Evolutionary conservation across 2,329 filamentous ascomycete genomes (phyloP).

Genomic region (Drechslera avenae): DNA sequence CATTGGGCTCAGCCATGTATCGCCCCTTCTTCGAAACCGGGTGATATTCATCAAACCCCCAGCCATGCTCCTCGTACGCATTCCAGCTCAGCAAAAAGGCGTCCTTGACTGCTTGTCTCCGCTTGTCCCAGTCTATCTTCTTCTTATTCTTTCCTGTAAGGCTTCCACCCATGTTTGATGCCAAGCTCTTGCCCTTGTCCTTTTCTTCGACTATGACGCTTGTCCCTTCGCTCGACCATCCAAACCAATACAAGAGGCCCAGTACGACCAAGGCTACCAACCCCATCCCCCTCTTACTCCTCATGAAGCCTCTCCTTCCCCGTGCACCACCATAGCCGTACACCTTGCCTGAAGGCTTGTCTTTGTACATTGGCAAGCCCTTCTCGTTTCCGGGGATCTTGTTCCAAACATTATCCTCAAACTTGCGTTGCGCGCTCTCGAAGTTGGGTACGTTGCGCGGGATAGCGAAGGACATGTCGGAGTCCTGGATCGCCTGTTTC

Average conservation of each 20-base stretch:
- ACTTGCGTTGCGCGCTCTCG: constrained; percentile 48
- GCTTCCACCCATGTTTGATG: constrained; percentile 38
- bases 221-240: constrained; percentile 49
- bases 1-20: constrained; percentile 80
- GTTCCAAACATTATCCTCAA: constrained; percentile 51
- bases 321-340: constrained; percentile 61
- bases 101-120: constrained; percentile 82
- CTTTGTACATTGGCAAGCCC: constrained; percentile 94
- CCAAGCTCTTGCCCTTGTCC: constrained; percentile 40
- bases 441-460: constrained; percentile 52
- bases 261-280: constrained; percentile 61
- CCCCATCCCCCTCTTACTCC: constrained; percentile 65
- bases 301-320: constrained; percentile 57
- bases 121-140: constrained; percentile 72
- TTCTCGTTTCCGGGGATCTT: constrained; percentile 65
- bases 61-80: constrained; percentile 88
- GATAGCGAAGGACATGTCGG: constrained; percentile 52
- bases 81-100: constrained; percentile 93
- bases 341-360: constrained; percentile 77
- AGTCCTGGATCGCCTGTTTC: constrained; percentile 38
- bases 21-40: constrained; percentile 78
- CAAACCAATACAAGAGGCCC: constrained; percentile 70
- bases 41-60: constrained; percentile 90
- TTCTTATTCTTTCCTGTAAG: constrained; percentile 35
- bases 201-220: constrained; percentile 37